phyloP scores from a whole-genome alignment of 495 filamentous ascomycete genomes.

The Tuber magnatum region DNA sequence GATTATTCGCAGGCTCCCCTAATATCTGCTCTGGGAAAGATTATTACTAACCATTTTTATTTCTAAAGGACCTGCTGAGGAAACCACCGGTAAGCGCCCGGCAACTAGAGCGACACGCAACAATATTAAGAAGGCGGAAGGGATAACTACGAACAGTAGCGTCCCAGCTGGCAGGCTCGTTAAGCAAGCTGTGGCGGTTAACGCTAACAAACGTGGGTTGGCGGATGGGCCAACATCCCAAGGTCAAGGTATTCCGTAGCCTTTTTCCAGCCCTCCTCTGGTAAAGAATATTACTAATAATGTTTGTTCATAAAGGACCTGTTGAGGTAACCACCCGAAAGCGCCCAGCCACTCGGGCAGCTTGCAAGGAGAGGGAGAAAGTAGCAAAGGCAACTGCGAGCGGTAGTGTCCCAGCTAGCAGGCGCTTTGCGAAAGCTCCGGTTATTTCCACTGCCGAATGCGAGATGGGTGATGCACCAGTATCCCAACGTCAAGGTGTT shows the following conservation, averaged over 20 bases:
- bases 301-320: no score
- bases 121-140: neutral
- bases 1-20: neutral
- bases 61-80: neutral
- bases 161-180: accelerated
- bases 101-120: neutral
- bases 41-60: neutral
- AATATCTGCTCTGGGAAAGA: neutral
- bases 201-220: neutral
- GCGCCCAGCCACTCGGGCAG: no score
- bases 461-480: no score
- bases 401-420: no score
- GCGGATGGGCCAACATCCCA: neutral
- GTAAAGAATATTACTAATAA: no score
- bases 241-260: neutral
- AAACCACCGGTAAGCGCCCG: neutral
- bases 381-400: no score
- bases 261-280: neutral
- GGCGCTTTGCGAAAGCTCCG: no score
- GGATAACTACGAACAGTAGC: neutral
- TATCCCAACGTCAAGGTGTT: no score
- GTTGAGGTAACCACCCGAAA: no score
- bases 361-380: no score
- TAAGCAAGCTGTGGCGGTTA: neutral
- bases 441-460: no score